Conservation (phyloP, 495 filamentous ascomycete genomes). For the Neurospora tetrasperma region DNA sequence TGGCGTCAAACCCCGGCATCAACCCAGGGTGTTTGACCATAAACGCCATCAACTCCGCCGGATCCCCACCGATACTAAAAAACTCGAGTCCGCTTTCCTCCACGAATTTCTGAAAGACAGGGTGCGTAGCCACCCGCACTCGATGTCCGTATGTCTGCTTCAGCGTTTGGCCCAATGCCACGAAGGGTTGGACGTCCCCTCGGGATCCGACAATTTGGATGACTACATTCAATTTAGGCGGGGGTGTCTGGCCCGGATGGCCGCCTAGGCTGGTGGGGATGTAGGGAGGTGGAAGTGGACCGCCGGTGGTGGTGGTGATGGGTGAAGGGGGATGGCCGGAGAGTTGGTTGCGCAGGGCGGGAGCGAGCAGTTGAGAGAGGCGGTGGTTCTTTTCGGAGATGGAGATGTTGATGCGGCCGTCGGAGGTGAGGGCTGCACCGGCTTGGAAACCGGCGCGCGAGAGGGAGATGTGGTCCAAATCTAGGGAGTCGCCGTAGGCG, state of each 20-base stretch:
- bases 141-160: slow-evolving; percentile 58
- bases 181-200: slow-evolving; percentile 70
- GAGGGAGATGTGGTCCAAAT: slow-evolving; percentile 30
- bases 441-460: slow-evolving; percentile 40
- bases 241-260: slow-evolving; percentile 45
- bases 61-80: slow-evolving; percentile 62
- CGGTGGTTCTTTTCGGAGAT: slow-evolving; percentile 55
- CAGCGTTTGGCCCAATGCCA: slow-evolving; percentile 59
- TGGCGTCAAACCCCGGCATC: slow-evolving; percentile 52
- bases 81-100: slow-evolving; percentile 58
- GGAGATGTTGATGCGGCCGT: slow-evolving; percentile 67
- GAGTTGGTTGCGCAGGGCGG: slow-evolving; percentile 52
- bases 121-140: slow-evolving; percentile 60
- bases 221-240: slow-evolving; percentile 56
- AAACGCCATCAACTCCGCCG: slow-evolving; percentile 67
- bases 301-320: slow-evolving; percentile 5
- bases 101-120: slow-evolving; percentile 57
- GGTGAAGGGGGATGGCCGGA: slow-evolving; percentile 27
- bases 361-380: slow-evolving; percentile 54
- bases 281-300: slow-evolving; percentile 44
- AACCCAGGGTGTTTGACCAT: slow-evolving; percentile 74
- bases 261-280: slow-evolving; percentile 53
- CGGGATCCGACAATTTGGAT: slow-evolving; percentile 70
- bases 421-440: slow-evolving; percentile 38
- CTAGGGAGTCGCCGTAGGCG: slow-evolving; percentile 34